A percentile compares a stretch with the other conserved stretches of the same genome.
Evolutionary conservation across 257 asterid genomes (phyloP).

Genomic region (Solanum etuberosum): DNA sequence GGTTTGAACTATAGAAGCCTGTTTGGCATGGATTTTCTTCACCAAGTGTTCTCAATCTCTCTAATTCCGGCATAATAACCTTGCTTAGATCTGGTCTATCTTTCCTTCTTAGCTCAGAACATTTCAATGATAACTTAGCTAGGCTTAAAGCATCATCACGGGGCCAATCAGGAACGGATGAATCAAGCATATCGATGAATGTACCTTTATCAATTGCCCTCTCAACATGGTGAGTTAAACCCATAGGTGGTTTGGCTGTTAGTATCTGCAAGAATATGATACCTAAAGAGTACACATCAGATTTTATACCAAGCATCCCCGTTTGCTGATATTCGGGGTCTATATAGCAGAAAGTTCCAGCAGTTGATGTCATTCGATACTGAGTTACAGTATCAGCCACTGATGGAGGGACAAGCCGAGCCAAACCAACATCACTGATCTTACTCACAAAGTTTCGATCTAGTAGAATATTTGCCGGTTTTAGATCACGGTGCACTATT

Average conservation of each 20-base stretch:
- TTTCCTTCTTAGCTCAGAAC: slow-evolving; percentile 75
- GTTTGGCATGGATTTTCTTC: slow-evolving; percentile 31
- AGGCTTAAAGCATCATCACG: slow-evolving; percentile 52
- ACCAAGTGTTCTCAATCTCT: slow-evolving; percentile 47
- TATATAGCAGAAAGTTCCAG: slow-evolving; percentile 94
- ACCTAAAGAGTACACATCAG: slow-evolving; percentile 82
- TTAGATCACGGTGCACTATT: slow-evolving; percentile 78
- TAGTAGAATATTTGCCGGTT: slow-evolving; percentile 77
- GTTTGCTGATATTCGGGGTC: slow-evolving; percentile 97
- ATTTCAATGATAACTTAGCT: slow-evolving; percentile 52
- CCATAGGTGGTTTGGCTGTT: slow-evolving; percentile 79
- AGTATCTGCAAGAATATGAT: slow-evolving; percentile 69
- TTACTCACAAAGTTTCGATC: slow-evolving; percentile 82
- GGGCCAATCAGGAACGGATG: slow-evolving; percentile 67
- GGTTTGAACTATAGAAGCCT: slow-evolving; percentile 7
- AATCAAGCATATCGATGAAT: slow-evolving; percentile 56
- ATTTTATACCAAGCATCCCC: slow-evolving; percentile 94
- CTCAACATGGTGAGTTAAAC: slow-evolving; percentile 66
- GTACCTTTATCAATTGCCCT: slow-evolving; percentile 60
- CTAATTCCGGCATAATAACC: slow-evolving; percentile 57
- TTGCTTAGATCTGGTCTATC: slow-evolving; percentile 88
- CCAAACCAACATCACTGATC: slow-evolving; percentile 86
- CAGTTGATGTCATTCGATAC: slow-evolving; percentile 84
- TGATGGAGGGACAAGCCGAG: slow-evolving; percentile 89
- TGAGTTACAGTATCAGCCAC: slow-evolving; percentile 79